Base-by-base conservation (phyloP, 768 basidiomycete genomes). In the Strobilomyces dryophilus region DNA sequence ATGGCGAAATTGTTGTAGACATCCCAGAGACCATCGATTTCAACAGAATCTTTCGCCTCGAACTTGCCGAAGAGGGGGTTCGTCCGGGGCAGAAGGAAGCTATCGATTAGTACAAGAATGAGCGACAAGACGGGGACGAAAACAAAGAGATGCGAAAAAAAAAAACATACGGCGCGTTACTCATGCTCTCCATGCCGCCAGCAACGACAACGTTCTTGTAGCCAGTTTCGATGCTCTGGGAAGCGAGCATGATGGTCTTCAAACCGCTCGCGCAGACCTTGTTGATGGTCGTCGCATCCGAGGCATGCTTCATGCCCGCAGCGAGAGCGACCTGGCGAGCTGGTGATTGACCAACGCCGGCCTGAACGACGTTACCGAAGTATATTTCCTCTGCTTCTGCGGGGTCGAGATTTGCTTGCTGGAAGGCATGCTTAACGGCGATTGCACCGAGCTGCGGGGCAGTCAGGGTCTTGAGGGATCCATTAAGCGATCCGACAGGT, bases 111-210 rank as follows among this genome's bases (percentile, higher is more conserved):
- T 14, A 17, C 8, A 45, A 2, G 44, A 24, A 51, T 57, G 29
- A 52, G 55, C 35, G 42, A 20, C 7, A 34, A 51, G 49, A 43
- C 32, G 12, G n/a, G 56, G 36, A 34, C 47, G 7, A 54, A 6
- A 54, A 41, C 24, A 40, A 15, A 50, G 8, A 36, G 24, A 6
- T 53, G 39, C 24, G 39, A 46, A 46, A n/a, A n/a, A n/a, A n/a
- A n/a, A n/a, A n/a, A 5, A 83, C 95, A 66, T 67, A 98, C 94
- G 97, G 97, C 46, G 94, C 93, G 62, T 98, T 90, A 69, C 91
- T 95, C 97, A 99, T 99, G 76, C 91, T 94, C 76, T 99, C 97
- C 92, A 93, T 97, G 55, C 97, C 97, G 61, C 97, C 97, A 52
- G 95, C 95, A 24, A 85, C 92, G 61, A 97, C 88, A 46, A 97